phyloP scores from a whole-genome alignment of 2,329 filamentous ascomycete species.

The Cladosporium sp. region DNA sequence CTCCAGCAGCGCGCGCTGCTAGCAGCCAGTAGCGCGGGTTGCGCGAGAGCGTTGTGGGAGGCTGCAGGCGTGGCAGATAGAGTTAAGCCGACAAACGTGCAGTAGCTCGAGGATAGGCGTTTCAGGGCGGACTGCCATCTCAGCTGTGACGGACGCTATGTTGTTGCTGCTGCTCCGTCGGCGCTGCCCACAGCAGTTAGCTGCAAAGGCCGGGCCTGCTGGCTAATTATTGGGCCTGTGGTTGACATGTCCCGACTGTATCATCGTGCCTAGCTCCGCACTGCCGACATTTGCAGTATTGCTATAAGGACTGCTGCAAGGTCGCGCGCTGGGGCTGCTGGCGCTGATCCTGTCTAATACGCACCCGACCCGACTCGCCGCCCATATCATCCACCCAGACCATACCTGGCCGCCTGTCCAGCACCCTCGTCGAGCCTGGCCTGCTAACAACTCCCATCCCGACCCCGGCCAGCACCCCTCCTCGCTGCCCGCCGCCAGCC shows the following conservation, averaged over 20 bases:
- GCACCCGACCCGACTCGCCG: not conserved
- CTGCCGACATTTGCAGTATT: slow-evolving; percentile 5
- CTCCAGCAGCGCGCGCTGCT: not conserved
- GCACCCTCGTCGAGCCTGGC: slow-evolving; percentile 6
- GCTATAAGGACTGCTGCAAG: slow-evolving; percentile 12
- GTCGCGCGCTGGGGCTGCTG: slow-evolving; percentile 9
- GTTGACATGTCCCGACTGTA: slow-evolving; percentile 3
- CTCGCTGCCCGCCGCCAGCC: slow-evolving; percentile 5
- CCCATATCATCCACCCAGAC: not conserved
- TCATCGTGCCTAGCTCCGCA: slow-evolving; percentile 9
- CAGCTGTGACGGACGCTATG: slow-evolving; percentile 7
- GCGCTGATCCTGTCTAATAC: slow-evolving; percentile 5
- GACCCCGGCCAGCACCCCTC: slow-evolving; percentile 3
- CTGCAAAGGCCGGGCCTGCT: slow-evolving; percentile 1
- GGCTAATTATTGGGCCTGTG: not conserved
- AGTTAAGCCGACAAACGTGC: slow-evolving; percentile 7
- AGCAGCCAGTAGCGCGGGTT: not conserved
- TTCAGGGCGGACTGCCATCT: not conserved
- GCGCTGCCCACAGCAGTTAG: slow-evolving; percentile 2
- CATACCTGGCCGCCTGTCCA: not conserved
- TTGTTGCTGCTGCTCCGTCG: slow-evolving; percentile 4
- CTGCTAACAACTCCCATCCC: not conserved
- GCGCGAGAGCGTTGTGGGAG: slow-evolving; percentile 1
- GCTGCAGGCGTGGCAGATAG: slow-evolving; percentile 5
- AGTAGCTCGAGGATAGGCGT: not conserved